A percentile compares a stretch with the other conserved stretches of the same genome.
These are phyloP conservation scores for Cordyceps cicadae DNA, from an alignment of 2,329 filamentous ascomycete genomes.

Conservation along the genomic window DNA sequence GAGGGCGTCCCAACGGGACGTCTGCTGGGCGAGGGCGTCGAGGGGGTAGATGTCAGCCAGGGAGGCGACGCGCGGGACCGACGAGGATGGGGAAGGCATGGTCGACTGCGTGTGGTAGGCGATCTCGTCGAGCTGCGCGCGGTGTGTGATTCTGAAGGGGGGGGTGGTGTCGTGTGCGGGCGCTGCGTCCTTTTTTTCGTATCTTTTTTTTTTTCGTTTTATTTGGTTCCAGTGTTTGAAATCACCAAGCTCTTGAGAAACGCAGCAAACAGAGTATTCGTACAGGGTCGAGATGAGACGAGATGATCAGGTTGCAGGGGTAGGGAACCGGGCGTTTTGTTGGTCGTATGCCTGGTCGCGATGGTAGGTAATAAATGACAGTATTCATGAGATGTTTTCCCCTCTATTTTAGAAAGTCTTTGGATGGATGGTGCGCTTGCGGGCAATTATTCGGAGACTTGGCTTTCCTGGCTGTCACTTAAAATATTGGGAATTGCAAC, in stretches of 20 bases:
- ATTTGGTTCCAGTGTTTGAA: not conserved
- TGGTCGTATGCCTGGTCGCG: not conserved
- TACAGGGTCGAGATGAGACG: not conserved
- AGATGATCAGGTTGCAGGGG: not conserved
- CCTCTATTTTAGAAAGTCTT: not conserved
- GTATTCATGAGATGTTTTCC: not conserved
- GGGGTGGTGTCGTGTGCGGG: not conserved
- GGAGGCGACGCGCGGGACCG: constrained; percentile 65
- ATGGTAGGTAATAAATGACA: not conserved
- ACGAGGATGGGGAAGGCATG: not conserved
- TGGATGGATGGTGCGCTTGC: constrained; percentile 6
- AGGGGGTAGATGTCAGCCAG: constrained; percentile 77
- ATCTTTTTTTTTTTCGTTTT: too few relatives aligned
- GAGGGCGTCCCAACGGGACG: constrained; percentile 66
- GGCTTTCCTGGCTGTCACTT: not conserved
- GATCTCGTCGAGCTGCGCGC: not conserved
- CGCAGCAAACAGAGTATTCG: not conserved
- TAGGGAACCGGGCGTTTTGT: not conserved
- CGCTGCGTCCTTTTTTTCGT: too few relatives aligned
- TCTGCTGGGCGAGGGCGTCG: constrained; percentile 59
- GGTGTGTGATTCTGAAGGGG: not conserved
- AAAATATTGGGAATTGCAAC: not conserved
- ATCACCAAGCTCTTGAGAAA: too few relatives aligned
- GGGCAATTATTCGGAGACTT: constrained; percentile 12
- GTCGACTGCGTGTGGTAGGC: not conserved